These are phyloP conservation scores for Discostella stelligeroides DNA, from an alignment of 108 stramenopile species.

Conservation along the genomic window DNA sequence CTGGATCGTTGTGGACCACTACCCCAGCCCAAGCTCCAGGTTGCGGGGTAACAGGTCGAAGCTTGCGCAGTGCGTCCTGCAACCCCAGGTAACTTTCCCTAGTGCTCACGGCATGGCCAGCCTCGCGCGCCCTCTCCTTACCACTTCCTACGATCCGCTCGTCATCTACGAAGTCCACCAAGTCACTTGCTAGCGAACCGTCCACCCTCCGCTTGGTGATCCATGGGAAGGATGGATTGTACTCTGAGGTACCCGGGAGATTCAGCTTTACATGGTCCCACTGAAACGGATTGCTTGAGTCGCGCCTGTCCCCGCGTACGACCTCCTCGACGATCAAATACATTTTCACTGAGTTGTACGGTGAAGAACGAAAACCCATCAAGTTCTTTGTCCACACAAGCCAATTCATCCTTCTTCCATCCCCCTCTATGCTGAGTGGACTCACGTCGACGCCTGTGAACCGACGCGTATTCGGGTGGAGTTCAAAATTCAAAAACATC, in stretches of 20 bases:
- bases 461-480: no score
- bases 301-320: conserved; percentile 20
- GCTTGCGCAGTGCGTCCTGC: no score
- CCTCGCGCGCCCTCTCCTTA: conserved; percentile 1
- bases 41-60: neutral
- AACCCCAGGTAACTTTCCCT: no score
- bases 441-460: no score
- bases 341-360: conserved; percentile 26
- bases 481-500: no score
- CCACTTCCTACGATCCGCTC: conserved; percentile 9
- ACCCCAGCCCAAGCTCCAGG: neutral
- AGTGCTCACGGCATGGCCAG: conserved; percentile 17
- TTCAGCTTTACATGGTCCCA: conserved; percentile 32
- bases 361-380: no score
- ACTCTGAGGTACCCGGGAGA: conserved; percentile 29
- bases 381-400: no score
- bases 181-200: conserved; percentile 7
- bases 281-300: conserved; percentile 23
- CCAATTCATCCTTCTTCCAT: no score
- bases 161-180: conserved; percentile 42
- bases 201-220: no score
- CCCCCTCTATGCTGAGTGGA: no score
- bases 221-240: conserved; percentile 30
- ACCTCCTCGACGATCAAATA: conserved; percentile 23
- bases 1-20: no score